Evolutionary conservation across 345 rosid species (phyloP).

Genomic region (Brassica cretica): DNA sequence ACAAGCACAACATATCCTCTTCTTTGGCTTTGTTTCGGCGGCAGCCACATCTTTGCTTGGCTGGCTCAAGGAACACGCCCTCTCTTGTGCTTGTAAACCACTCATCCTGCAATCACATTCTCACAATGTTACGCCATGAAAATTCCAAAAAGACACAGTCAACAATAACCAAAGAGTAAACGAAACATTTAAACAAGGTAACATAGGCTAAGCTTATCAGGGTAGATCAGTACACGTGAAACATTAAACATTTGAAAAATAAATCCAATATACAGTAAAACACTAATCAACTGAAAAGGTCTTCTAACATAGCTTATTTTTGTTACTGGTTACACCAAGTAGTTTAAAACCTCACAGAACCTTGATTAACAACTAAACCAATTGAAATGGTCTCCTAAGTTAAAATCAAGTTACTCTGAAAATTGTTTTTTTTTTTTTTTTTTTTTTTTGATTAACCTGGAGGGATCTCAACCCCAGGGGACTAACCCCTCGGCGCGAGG

Average conservation of each 20-base stretch:
- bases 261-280: too few relatives aligned
- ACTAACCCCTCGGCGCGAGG: too few relatives aligned
- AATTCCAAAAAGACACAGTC: not conserved
- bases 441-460: too few relatives aligned
- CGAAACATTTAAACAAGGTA: not conserved
- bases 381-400: not conserved
- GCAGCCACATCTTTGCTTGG: slow-evolving; percentile 41
- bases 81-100: slow-evolving; percentile 47
- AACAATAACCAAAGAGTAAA: not conserved
- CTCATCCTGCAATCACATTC: slow-evolving; percentile 46
- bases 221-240: not conserved
- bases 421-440: too few relatives aligned
- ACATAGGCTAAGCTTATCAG: not conserved
- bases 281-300: too few relatives aligned
- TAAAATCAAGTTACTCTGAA: not conserved
- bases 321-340: too few relatives aligned
- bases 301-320: too few relatives aligned
- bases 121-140: slow-evolving; percentile 1
- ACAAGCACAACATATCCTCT: slow-evolving; percentile 93
- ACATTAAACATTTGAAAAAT: not conserved
- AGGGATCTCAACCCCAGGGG: too few relatives aligned
- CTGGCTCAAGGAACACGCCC: slow-evolving; percentile 45
- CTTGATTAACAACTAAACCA: not conserved
- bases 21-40: slow-evolving; percentile 72
- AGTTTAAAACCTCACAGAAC: too few relatives aligned